These are phyloP conservation scores for Botrytis hyacinthi DNA, from an alignment of 2,329 filamentous ascomycete genomes.

Conservation along the genomic window DNA sequence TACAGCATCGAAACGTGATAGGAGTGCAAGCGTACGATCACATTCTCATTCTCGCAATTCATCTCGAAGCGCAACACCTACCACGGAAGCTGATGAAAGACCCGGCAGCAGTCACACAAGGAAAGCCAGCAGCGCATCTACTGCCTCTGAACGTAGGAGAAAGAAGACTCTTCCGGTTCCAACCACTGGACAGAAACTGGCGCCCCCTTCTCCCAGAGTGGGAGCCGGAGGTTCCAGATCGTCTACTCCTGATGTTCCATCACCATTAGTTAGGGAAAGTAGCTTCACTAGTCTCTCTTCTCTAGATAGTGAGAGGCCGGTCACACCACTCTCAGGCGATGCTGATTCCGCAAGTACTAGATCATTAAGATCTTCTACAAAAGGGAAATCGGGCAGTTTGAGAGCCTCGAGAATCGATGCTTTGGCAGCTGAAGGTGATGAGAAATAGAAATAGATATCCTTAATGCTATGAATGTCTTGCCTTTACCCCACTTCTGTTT, in stretches of 20 bases:
- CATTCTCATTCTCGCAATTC: conserved; percentile 38
- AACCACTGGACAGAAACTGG: conserved; percentile 30
- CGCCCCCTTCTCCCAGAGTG: conserved; percentile 23
- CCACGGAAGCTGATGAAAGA: conserved; percentile 35
- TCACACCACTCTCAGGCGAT: conserved; percentile 28
- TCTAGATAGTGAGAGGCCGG: conserved; percentile 33
- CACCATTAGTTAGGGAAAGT: conserved; percentile 36
- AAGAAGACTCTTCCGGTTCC: conserved; percentile 32
- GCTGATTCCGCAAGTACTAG: conserved; percentile 23
- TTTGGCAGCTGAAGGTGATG: conserved; percentile 7
- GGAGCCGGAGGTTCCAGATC: conserved; percentile 22
- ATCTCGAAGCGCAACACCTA: conserved; percentile 40
- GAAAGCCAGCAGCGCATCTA: conserved; percentile 35
- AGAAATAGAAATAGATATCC: conserved; percentile 11
- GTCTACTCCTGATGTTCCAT: conserved; percentile 36
- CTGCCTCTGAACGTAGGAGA: conserved; percentile 31
- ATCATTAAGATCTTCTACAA: conserved; percentile 18
- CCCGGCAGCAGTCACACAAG: conserved; percentile 29
- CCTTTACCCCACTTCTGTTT: background rate
- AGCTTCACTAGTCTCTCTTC: conserved; percentile 37
- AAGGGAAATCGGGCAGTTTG: background rate
- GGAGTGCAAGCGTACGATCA: conserved; percentile 36
- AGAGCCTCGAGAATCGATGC: background rate
- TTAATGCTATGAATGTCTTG: conserved; percentile 6
- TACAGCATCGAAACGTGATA: conserved; percentile 28